These are phyloP conservation scores for Penstemon newberryi DNA, from an alignment of 257 asterid genomes.

Conservation along the genomic window DNA sequence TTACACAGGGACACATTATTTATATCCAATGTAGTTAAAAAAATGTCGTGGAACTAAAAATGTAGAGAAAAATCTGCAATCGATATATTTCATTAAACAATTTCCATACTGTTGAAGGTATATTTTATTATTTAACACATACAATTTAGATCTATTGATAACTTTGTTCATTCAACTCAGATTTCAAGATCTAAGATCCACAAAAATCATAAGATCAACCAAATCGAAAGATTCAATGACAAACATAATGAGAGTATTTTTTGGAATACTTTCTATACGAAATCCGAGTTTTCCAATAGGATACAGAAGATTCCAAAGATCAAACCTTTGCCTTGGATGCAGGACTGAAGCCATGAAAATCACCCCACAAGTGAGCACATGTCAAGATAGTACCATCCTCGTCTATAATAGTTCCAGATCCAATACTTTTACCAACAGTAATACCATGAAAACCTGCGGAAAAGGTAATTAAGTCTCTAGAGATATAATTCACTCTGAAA, in stretches of 20 bases:
- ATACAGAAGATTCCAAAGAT: constrained; percentile 8
- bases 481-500: neutral
- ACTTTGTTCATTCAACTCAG: neutral
- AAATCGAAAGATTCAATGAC: constrained; percentile 11
- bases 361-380: constrained; percentile 81
- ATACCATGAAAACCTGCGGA: constrained; percentile 59
- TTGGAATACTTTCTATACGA: neutral
- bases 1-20: neutral
- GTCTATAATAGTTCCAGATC: constrained; percentile 83
- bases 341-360: constrained; percentile 54
- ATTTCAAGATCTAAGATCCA: constrained; percentile 12
- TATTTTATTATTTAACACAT: too few species aligned
- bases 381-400: constrained; percentile 90
- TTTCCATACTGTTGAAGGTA: neutral
- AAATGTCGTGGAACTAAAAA: constrained; percentile 12
- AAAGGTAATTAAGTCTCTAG: constrained; percentile 5
- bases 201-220: neutral
- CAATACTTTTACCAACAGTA: constrained; percentile 58
- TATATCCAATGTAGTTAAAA: neutral
- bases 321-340: constrained; percentile 64
- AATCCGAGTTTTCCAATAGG: constrained; percentile 6
- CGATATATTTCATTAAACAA: neutral
- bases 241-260: constrained; percentile 3
- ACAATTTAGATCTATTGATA: neutral
- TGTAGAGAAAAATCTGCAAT: neutral